A percentile compares a stretch with the other conserved stretches of the same genome.
Evolutionary conservation across 2,329 filamentous ascomycete species (phyloP).

Genomic region (Ophiostoma australiae): DNA sequence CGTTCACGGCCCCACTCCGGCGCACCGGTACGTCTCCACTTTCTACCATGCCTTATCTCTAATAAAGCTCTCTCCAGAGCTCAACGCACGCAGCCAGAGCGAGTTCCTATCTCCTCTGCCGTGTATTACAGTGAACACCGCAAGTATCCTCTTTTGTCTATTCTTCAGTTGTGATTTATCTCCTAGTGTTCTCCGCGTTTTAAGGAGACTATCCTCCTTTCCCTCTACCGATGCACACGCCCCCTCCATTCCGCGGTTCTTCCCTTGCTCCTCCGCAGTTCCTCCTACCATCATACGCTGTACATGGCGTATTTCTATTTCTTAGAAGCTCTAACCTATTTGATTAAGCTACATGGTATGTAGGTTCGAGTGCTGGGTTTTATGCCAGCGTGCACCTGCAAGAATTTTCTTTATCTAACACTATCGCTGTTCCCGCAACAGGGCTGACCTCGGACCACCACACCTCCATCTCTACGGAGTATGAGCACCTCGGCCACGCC

Average conservation of each 20-base stretch:
- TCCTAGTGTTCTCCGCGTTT: background rate
- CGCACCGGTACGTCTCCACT: background rate
- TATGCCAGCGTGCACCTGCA: background rate
- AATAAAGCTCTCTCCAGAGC: background rate
- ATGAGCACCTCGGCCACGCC: background rate
- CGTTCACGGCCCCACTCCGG: constrained; percentile 10
- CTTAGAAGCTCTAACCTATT: background rate
- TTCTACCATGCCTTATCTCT: background rate
- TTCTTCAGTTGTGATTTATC: background rate
- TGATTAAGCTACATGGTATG: background rate
- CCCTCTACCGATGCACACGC: constrained; percentile 6
- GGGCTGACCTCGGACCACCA: background rate
- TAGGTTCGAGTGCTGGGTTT: background rate
- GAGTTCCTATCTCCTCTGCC: background rate
- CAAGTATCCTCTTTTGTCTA: background rate
- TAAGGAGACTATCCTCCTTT: background rate
- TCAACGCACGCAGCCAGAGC: background rate
- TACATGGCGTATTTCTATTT: background rate
- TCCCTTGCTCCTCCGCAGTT: background rate
- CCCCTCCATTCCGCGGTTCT: constrained; percentile 1
- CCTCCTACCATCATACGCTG: background rate
- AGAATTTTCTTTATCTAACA: background rate
- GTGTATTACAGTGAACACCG: background rate
- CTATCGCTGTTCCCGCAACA: background rate
- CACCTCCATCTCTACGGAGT: background rate